Evolutionary conservation across 176 grass and related monocot genomes (phyloP).

Genomic region (Oryza meyeriana): DNA sequence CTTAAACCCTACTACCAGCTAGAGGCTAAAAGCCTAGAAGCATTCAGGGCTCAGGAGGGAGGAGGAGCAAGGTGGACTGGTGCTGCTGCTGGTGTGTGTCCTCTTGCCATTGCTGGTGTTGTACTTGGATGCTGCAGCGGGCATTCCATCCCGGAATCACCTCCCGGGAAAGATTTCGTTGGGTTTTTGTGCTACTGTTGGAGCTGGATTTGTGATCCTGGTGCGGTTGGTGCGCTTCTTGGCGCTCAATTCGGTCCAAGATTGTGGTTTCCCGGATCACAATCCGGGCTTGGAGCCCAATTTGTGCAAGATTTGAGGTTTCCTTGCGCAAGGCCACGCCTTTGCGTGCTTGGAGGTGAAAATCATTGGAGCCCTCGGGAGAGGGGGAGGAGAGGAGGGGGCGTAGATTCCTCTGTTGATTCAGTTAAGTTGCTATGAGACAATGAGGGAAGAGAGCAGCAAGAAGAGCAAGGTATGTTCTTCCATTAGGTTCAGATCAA

Average conservation of each 20-base stretch:
- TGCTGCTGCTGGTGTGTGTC: not conserved
- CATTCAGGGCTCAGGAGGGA: constrained; percentile 9
- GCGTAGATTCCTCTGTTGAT: not conserved
- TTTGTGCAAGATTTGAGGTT: constrained; percentile 36
- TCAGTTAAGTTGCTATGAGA: constrained; percentile 40
- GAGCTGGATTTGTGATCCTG: constrained; percentile 30
- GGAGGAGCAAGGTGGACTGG: not conserved
- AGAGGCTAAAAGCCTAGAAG: not conserved
- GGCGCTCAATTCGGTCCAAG: not conserved
- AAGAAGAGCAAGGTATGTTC: constrained; percentile 86
- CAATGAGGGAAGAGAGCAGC: constrained; percentile 66
- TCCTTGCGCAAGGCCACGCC: not conserved
- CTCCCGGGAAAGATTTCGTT: not conserved
- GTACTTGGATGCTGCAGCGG: not conserved
- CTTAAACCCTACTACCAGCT: constrained; percentile 35
- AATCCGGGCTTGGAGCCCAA: constrained; percentile 6
- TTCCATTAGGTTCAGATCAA: not conserved
- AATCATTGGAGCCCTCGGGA: not conserved
- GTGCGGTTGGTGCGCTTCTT: not conserved
- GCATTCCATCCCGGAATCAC: not conserved
- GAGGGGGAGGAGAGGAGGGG: not conserved
- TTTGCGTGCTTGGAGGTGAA: not conserved
- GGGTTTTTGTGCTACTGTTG: not conserved
- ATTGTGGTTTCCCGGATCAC: constrained; percentile 4
- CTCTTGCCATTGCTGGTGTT: not conserved